These are phyloP conservation scores for Diaporthe eres DNA, from an alignment of 2,329 filamentous ascomycete genomes.

Conservation along the genomic window DNA sequence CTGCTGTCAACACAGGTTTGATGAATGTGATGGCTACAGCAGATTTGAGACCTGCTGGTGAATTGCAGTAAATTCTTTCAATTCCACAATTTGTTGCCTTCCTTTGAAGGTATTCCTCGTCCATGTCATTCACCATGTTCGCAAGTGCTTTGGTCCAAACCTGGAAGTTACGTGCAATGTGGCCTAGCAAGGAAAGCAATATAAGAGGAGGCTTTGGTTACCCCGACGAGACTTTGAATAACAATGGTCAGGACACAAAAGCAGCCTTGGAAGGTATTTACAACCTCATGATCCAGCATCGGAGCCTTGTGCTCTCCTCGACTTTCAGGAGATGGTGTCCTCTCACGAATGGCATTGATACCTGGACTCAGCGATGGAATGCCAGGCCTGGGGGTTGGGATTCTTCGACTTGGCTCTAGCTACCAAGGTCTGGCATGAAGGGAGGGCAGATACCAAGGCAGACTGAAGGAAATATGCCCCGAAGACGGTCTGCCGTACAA, in stretches of 20 bases:
- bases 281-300: neutral
- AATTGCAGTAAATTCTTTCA: neutral
- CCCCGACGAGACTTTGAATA: neutral
- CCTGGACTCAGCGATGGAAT: neutral
- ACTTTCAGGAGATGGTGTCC: neutral
- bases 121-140: neutral
- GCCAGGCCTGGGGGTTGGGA: no score
- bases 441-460: no score
- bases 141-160: neutral
- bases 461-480: neutral
- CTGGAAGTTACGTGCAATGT: neutral
- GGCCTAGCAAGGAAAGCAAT: neutral
- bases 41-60: neutral
- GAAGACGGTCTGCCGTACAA: neutral
- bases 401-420: neutral
- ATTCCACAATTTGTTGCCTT: neutral
- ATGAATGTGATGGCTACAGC: neutral
- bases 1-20: neutral
- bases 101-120: no score
- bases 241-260: no score
- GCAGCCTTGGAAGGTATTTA: neutral
- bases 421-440: neutral
- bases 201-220: neutral
- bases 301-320: neutral
- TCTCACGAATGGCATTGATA: neutral